Conservation (phyloP, 2,329 filamentous ascomycete genomes). For the Botrytis fragariae region DNA sequence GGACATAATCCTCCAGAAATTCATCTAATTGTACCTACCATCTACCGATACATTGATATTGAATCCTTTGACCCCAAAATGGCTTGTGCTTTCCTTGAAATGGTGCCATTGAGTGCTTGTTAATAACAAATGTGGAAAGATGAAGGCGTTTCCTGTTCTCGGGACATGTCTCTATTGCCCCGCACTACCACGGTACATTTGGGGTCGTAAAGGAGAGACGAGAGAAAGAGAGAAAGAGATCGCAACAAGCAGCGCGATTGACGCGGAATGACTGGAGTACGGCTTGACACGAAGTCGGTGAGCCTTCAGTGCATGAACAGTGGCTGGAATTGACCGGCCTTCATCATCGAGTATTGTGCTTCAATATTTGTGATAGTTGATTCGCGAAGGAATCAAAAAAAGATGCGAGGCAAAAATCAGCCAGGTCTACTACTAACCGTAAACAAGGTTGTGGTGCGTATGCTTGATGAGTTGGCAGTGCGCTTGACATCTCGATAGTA, state of each 20-base stretch:
- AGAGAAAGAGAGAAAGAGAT: background rate
- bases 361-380: slow-evolving; percentile 22
- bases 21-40: slow-evolving; percentile 17
- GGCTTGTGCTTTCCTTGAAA: slow-evolving; percentile 19
- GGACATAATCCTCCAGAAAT: slow-evolving; percentile 30
- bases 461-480: slow-evolving; percentile 48
- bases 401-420: slow-evolving; percentile 32
- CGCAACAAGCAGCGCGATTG: slow-evolving; percentile 31
- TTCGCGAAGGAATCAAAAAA: slow-evolving; percentile 28
- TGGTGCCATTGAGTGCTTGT: slow-evolving; percentile 30
- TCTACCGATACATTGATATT: slow-evolving; percentile 26
- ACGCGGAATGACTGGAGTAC: slow-evolving; percentile 39
- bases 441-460: slow-evolving; percentile 42
- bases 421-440: slow-evolving; percentile 34
- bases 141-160: slow-evolving; percentile 16
- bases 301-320: slow-evolving; percentile 39
- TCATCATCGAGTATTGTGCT: slow-evolving; percentile 29
- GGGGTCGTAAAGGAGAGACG: background rate
- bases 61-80: background rate
- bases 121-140: slow-evolving; percentile 21
- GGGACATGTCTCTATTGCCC: slow-evolving; percentile 28
- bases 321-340: slow-evolving; percentile 34
- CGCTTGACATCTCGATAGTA: slow-evolving; percentile 43
- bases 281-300: slow-evolving; percentile 42
- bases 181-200: slow-evolving; percentile 35